A percentile compares a stretch with the other conserved stretches of the same genome.
phyloP scores from a whole-genome alignment of 768 basidiomycete species.

The Mycena leptocephala region DNA sequence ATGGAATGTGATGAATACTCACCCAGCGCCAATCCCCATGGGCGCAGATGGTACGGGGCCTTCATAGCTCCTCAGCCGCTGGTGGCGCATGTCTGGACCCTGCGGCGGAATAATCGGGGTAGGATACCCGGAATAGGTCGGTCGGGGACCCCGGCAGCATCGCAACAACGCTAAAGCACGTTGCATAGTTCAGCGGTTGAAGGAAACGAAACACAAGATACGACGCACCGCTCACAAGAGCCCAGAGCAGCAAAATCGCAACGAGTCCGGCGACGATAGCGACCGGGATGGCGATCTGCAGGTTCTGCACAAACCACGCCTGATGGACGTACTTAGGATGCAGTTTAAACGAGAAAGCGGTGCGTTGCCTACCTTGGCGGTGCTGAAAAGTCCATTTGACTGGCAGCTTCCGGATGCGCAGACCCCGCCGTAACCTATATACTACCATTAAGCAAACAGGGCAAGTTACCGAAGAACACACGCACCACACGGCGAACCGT shows the following conservation, averaged over 20 bases:
- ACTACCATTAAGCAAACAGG: constrained; percentile 25
- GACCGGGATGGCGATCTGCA: constrained; percentile 86
- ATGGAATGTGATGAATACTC: background rate
- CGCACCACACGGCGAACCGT: constrained; percentile 89
- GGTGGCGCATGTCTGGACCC: constrained; percentile 20
- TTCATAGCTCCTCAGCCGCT: constrained; percentile 25
- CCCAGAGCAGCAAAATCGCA: constrained; percentile 71
- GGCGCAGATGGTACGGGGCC: background rate
- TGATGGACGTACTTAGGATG: constrained; percentile 43
- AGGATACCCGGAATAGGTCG: constrained; percentile 1
- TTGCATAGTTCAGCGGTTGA: background rate
- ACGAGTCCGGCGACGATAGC: constrained; percentile 81
- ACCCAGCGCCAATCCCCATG: constrained; percentile 9
- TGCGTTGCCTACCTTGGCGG: constrained; percentile 67
- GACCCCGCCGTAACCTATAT: constrained; percentile 79
- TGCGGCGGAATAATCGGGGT: background rate
- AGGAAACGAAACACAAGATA: background rate
- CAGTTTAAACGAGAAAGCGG: background rate
- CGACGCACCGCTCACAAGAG: constrained; percentile 60
- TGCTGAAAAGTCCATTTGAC: constrained; percentile 70
- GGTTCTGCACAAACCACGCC: constrained; percentile 85
- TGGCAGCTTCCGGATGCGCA: constrained; percentile 77
- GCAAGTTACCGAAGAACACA: constrained; percentile 33
- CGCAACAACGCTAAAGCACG: constrained; percentile 17
- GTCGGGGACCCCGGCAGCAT: constrained; percentile 31